These are phyloP conservation scores for Galeopsis tetrahit DNA, from an alignment of 257 asterid species.

Conservation along the genomic window DNA sequence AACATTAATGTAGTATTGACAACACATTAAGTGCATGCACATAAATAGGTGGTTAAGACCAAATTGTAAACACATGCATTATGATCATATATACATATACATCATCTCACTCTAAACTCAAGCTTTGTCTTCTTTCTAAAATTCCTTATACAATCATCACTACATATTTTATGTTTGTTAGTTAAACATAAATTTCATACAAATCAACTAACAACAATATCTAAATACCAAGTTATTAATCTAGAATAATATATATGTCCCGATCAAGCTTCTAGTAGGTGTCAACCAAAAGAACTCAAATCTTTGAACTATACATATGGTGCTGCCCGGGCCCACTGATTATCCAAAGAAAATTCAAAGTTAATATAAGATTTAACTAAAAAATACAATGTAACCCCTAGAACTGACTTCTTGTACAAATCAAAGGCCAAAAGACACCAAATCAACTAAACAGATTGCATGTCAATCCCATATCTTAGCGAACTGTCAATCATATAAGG, in stretches of 20 bases:
- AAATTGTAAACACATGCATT: too few relatives aligned
- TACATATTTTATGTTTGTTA: too few relatives aligned
- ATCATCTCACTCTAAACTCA: too few relatives aligned
- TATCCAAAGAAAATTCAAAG: not conserved
- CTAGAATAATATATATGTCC: constrained; percentile 1
- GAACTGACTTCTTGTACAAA: constrained; percentile 22
- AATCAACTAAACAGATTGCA: constrained; percentile 36
- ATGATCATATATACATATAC: too few relatives aligned
- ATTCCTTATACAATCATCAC: too few relatives aligned
- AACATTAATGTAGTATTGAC: too few relatives aligned
- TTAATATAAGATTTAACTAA: not conserved
- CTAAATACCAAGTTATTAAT: not conserved
- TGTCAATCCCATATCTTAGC: constrained; percentile 37
- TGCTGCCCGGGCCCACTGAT: constrained; percentile 15
- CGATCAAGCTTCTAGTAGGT: constrained; percentile 2
- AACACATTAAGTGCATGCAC: too few relatives aligned
- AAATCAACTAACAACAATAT: not conserved
- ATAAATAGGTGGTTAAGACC: too few relatives aligned
- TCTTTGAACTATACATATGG: constrained; percentile 14
- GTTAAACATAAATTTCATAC: too few relatives aligned
- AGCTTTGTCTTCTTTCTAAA: too few relatives aligned
- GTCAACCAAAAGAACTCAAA: constrained; percentile 27
- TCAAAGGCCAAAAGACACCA: constrained; percentile 31
- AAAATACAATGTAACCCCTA: not conserved
- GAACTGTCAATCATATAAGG: constrained; percentile 16